Evolutionary conservation across 192 early-diverging fungal genomes (phyloP).

Genomic region (Entomortierella chlamydospora): DNA sequence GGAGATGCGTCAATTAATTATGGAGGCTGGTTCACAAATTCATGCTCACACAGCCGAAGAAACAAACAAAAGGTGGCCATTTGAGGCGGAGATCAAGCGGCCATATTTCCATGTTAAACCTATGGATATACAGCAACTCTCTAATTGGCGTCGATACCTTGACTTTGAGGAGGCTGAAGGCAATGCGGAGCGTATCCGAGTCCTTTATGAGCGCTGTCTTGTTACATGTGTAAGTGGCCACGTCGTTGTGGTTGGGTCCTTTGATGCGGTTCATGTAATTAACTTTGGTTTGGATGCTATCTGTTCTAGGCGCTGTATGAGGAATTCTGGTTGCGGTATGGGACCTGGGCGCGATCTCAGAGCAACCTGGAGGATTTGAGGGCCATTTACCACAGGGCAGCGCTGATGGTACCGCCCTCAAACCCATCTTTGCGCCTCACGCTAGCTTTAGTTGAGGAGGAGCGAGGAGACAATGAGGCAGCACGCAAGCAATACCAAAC

Average conservation of each 20-base stretch:
- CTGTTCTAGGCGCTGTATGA: slow-evolving; percentile 75
- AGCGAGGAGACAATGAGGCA: slow-evolving; percentile 62
- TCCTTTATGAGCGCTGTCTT: slow-evolving; percentile 79
- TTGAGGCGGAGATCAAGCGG: slow-evolving; percentile 81
- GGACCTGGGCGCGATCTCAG: slow-evolving; percentile 62
- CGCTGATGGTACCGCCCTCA: slow-evolving; percentile 63
- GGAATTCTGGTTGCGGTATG: slow-evolving; percentile 83
- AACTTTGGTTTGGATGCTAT: not conserved
- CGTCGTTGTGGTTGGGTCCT: not conserved
- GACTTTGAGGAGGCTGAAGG: slow-evolving; percentile 77
- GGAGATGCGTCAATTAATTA: slow-evolving; percentile 67
- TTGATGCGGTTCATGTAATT: not conserved
- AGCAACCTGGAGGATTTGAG: slow-evolving; percentile 60
- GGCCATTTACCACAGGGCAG: slow-evolving; percentile 67
- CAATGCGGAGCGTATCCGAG: slow-evolving; percentile 65
- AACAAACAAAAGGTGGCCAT: slow-evolving; percentile 81
- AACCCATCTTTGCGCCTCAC: slow-evolving; percentile 68
- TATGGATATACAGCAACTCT: slow-evolving; percentile 73
- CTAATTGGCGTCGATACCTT: slow-evolving; percentile 79
- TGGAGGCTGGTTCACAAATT: slow-evolving; percentile 63
- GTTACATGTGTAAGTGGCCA: slow-evolving; percentile 75
- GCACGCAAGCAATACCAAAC: slow-evolving; percentile 69
- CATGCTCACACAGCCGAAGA: slow-evolving; percentile 75
- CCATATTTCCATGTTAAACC: slow-evolving; percentile 86
- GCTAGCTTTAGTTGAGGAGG: slow-evolving; percentile 73